Evolutionary conservation across 768 basidiomycete species (phyloP).

Genomic region (Termitomyces sp.): DNA sequence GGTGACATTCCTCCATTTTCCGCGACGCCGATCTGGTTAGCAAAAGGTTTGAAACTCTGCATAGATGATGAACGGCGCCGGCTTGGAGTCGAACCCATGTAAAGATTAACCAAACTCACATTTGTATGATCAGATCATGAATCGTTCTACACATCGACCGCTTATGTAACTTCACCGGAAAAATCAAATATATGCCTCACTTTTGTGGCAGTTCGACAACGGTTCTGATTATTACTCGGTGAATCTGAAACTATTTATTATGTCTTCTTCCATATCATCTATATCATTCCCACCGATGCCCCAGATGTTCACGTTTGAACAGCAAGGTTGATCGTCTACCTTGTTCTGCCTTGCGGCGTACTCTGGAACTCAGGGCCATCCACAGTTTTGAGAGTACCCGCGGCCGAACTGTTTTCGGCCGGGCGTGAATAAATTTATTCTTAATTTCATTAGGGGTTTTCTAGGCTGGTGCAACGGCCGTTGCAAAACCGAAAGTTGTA

Average conservation of each 20-base stretch:
- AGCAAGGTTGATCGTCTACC: background rate
- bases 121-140: background rate
- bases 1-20: slow-evolving; percentile 32
- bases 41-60: slow-evolving; percentile 43
- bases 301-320: background rate
- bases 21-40: slow-evolving; percentile 22
- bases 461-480: no score
- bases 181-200: background rate
- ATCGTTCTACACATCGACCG: background rate
- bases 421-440: no score
- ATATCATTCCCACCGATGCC: background rate
- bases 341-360: slow-evolving; percentile 7
- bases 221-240: background rate
- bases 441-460: no score
- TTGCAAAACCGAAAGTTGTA: no score
- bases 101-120: background rate
- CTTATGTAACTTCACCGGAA: no score
- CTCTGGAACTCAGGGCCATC: slow-evolving; percentile 13
- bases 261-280: background rate
- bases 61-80: slow-evolving; percentile 52
- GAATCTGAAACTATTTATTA: background rate
- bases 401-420: background rate
- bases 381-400: background rate
- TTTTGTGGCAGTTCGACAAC: background rate
- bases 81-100: slow-evolving; percentile 35